phyloP scores from a whole-genome alignment of 176 grass and related monocot species.

The Eragrostis curvula region DNA sequence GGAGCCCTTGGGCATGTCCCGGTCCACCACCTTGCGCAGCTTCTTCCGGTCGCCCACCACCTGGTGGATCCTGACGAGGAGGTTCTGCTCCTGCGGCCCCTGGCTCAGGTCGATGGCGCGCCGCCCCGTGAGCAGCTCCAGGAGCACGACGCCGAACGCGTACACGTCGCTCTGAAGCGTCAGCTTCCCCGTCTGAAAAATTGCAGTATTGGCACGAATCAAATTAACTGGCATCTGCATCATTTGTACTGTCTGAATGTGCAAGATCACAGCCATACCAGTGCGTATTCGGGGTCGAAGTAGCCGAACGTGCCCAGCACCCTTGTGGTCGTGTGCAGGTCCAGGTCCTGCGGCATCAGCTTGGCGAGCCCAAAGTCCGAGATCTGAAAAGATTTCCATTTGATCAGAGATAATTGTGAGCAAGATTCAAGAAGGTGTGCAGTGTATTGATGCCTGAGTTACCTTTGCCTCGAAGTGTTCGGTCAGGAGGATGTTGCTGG shows the following conservation, averaged over 20 bases:
- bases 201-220: not conserved
- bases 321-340: constrained; percentile 80
- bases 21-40: constrained; percentile 82
- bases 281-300: constrained; percentile 96
- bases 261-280: constrained; percentile 44
- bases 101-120: constrained; percentile 93
- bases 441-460: not conserved
- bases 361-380: constrained; percentile 95
- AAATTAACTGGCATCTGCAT: not conserved
- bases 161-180: constrained; percentile 97
- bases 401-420: not conserved
- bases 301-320: constrained; percentile 98
- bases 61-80: constrained; percentile 80
- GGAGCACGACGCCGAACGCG: constrained; percentile 96
- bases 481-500: constrained; percentile 88
- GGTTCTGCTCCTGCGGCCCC: constrained; percentile 77
- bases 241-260: not conserved
- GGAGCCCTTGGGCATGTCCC: constrained; percentile 69
- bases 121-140: constrained; percentile 94
- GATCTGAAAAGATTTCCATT: constrained; percentile 55
- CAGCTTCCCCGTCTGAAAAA: constrained; percentile 87
- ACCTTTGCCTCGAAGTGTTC: constrained; percentile 88
- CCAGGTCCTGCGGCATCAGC: constrained; percentile 88
- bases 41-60: constrained; percentile 74
- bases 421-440: not conserved